Evolutionary conservation across 139 green algal genomes (phyloP), one percentile per base, ranked within the genome.

Genomic region (Dunaliella primolecta): DNA sequence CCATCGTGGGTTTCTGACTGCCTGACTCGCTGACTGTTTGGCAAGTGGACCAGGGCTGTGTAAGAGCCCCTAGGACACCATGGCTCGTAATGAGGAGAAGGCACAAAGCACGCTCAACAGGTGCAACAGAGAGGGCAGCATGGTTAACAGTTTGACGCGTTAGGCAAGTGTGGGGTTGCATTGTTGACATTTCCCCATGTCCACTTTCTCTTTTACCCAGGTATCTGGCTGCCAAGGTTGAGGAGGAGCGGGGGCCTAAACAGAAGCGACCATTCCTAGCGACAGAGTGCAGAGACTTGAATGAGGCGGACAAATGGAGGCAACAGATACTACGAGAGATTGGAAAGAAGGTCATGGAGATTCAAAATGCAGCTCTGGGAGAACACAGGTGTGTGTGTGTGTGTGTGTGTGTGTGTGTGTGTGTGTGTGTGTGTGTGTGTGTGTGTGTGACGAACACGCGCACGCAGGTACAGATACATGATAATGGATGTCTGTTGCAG

Each of bases 281-380:
- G 0, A 93, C 89, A 37, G 96, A 99, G 88, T 98, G 94, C 87
- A 83, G 89, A 35, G 97, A 99, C 88, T 80, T 99, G 25, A 91
- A 95, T 64, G 94, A 99, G 81, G 96, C 96, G 15, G 97, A 99
- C 91, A 96, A 94, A 83, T 99, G 97, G 96, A 88, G 97, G 56
- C 93, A 97, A 83, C 95, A 99, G 80, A 97, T 99, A 56, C 87
- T 99, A 33, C 85, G 96, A 3, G 97, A 99, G 38, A 96, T 99
- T 46, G 97, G 96, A 0, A 88, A 91, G 55, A 99, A 99, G 86
- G 97, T 99, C 24, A 98, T 98, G 94, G 97, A 99, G 80, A 99
- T 99, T n/a, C 97, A 99, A 89, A 99, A 99, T 87, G 95, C 94
- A 36, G 97, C 95, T 0, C 90, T 99, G 25, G 97, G 97, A 0